Percentiles rank a stretch among this genome's conserved stretches.
phyloP scores from a whole-genome alignment of 2,329 filamentous ascomycete genomes.

The Sclerotinia sclerotiorum region DNA sequence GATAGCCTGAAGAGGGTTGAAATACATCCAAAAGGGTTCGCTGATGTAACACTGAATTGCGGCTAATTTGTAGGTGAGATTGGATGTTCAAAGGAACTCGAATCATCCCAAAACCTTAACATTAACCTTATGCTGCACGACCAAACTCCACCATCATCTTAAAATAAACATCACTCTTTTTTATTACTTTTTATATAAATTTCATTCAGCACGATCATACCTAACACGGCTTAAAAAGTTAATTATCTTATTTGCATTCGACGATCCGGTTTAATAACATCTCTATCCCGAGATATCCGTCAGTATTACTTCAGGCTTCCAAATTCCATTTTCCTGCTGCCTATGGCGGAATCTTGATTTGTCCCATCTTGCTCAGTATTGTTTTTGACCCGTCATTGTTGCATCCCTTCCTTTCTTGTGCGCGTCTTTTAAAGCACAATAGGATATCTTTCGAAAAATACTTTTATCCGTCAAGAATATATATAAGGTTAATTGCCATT shows the following conservation, averaged over 20 bases:
- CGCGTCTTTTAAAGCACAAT: conserved; percentile 1
- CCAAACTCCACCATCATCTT: conserved; percentile 6
- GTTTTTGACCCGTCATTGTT: conserved; percentile 1
- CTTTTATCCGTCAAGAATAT: background rate
- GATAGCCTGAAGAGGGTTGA: background rate
- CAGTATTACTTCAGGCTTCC: conserved; percentile 22
- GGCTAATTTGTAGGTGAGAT: background rate
- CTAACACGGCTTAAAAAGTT: background rate
- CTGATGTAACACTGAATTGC: conserved; percentile 7
- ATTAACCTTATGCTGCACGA: background rate
- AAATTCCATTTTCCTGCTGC: conserved; percentile 22
- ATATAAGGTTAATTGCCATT: background rate
- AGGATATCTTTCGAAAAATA: conserved; percentile 2
- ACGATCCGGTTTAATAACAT: background rate
- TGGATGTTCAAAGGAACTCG: background rate
- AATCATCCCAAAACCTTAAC: background rate
- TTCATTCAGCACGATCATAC: background rate
- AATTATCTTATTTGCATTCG: background rate
- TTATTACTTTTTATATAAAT: conserved; percentile 1
- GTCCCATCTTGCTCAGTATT: conserved; percentile 4
- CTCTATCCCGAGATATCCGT: background rate
- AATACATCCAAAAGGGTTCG: background rate
- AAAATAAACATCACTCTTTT: conserved; percentile 12
- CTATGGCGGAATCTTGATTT: conserved; percentile 19
- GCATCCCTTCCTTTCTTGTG: background rate